Conservation (phyloP, 768 basidiomycete species). For the Rickenella mellea region DNA sequence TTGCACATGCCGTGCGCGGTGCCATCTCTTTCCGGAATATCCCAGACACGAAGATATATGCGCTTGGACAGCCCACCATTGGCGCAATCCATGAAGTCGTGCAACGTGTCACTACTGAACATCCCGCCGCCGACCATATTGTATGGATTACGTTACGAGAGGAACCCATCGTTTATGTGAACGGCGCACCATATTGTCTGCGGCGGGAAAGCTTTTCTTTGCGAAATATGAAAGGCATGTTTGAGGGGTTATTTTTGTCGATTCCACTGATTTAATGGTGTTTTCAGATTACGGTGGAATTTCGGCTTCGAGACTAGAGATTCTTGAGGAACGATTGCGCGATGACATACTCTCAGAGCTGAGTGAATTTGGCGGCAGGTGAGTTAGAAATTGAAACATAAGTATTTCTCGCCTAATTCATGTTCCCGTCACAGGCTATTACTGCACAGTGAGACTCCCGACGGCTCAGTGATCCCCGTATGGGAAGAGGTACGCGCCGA, state of each 20-base stretch:
- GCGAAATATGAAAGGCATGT: conserved; percentile 84
- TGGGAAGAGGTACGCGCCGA: conserved; percentile 82
- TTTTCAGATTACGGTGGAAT: conserved; percentile 89
- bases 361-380: conserved; percentile 76
- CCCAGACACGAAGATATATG: conserved; percentile 73
- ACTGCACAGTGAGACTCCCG: conserved; percentile 80
- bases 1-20: conserved; percentile 69
- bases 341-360: conserved; percentile 84
- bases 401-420: not conserved
- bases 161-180: conserved; percentile 86
- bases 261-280: not conserved
- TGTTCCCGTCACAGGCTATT: conserved; percentile 43
- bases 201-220: conserved; percentile 79
- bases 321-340: conserved; percentile 81
- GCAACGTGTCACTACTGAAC: conserved; percentile 43
- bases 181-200: conserved; percentile 86
- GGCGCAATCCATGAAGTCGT: conserved; percentile 83
- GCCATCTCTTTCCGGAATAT: conserved; percentile 91
- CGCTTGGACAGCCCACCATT: conserved; percentile 85
- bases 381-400: conserved; percentile 7
- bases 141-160: conserved; percentile 93
- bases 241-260: conserved; percentile 1
- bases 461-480: conserved; percentile 83
- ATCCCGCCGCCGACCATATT: conserved; percentile 53
- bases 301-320: conserved; percentile 79